Percentiles rank a stretch among this genome's conserved stretches.
phyloP scores from a whole-genome alignment of 2,329 filamentous ascomycete species.

The Trichophaea hybrida region DNA sequence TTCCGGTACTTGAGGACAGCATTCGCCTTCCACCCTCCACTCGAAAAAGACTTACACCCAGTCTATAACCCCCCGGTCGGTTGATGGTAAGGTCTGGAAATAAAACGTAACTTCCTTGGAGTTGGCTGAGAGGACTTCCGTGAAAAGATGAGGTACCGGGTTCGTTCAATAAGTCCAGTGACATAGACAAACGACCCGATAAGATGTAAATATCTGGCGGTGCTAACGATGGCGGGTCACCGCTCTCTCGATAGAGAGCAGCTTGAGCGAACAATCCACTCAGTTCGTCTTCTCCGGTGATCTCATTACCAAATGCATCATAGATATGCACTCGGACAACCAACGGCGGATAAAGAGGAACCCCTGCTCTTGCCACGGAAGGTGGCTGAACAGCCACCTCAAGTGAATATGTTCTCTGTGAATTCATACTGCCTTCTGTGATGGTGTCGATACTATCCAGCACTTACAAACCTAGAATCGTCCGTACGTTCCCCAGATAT shows the following conservation, averaged over 20 bases:
- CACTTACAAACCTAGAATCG: background rate
- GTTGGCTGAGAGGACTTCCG: conserved; percentile 7
- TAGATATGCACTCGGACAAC: conserved; percentile 18
- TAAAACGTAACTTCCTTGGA: conserved; percentile 22
- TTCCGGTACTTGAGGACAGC: conserved; percentile 1
- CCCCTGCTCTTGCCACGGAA: conserved; percentile 10
- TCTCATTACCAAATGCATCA: conserved; percentile 18
- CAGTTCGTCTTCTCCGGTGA: conserved; percentile 23
- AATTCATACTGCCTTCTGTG: conserved; percentile 7
- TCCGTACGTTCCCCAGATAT: background rate
- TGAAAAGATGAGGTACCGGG: conserved; percentile 5
- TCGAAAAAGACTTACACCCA: conserved; percentile 21
- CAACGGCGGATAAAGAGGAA: conserved; percentile 19
- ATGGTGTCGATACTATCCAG: conserved; percentile 14
- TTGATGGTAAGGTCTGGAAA: conserved; percentile 23
- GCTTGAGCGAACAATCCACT: conserved; percentile 20
- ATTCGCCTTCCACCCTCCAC: conserved; percentile 13
- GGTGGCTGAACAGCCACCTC: conserved; percentile 23
- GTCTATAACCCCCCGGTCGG: conserved; percentile 17
- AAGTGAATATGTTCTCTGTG: conserved; percentile 18
- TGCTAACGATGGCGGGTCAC: conserved; percentile 12
- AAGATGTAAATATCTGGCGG: conserved; percentile 19
- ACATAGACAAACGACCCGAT: conserved; percentile 20
- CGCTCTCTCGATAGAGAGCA: conserved; percentile 17
- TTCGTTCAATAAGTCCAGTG: conserved; percentile 21